phyloP scores from a whole-genome alignment of 176 grass and related monocot genomes.

The Phragmites australis region DNA sequence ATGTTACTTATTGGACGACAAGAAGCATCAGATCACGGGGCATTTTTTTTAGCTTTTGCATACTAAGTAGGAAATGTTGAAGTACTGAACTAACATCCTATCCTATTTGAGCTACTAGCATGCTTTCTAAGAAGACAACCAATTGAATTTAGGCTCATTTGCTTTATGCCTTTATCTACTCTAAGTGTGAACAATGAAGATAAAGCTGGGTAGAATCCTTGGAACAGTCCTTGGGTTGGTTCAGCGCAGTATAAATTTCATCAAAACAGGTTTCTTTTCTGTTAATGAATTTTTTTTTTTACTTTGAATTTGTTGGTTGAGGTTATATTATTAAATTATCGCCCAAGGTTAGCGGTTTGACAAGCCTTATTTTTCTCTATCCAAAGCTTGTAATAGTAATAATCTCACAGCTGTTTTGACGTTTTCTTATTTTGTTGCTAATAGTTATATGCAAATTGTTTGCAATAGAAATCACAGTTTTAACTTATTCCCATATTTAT shows the following conservation, averaged over 20 bases:
- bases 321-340: not conserved
- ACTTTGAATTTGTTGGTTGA: not conserved
- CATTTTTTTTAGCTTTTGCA: not conserved
- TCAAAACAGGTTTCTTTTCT: not conserved
- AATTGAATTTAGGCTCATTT: not conserved
- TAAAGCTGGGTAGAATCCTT: not conserved
- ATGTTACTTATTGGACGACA: no score
- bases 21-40: no score
- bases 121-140: not conserved
- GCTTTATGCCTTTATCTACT: not conserved
- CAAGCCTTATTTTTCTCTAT: not conserved
- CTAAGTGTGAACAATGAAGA: not conserved
- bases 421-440: not conserved
- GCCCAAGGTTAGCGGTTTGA: not conserved
- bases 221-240: not conserved
- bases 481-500: not conserved
- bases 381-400: not conserved
- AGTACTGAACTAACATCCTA: not conserved
- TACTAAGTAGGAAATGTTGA: not conserved
- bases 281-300: conserved; percentile 12
- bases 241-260: not conserved
- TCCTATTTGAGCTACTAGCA: not conserved
- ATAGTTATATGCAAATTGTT: not conserved
- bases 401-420: not conserved
- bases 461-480: not conserved